Percentiles rank a stretch among this genome's conserved stretches.
Evolutionary conservation across 2,329 filamentous ascomycete genomes (phyloP).

Genomic region (Celoporthe dispersa): DNA sequence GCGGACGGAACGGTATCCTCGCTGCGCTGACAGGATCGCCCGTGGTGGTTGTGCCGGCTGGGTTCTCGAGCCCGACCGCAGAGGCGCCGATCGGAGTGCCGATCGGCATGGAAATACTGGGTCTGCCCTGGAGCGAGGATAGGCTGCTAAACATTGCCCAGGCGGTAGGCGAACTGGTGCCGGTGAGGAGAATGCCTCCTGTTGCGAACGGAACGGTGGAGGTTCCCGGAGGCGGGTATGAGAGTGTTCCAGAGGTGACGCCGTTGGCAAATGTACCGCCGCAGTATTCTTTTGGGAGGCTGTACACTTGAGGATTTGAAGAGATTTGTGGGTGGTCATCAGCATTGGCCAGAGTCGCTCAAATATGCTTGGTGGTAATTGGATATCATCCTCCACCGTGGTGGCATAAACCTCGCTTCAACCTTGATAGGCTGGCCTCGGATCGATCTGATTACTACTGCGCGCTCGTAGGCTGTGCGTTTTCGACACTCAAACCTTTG

Average conservation of each 20-base stretch:
- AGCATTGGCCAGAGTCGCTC: background rate
- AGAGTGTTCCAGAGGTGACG: slow-evolving; percentile 47
- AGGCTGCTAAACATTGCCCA: slow-evolving; percentile 59
- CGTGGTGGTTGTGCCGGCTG: slow-evolving; percentile 53
- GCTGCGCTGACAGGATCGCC: slow-evolving; percentile 47
- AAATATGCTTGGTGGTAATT: background rate
- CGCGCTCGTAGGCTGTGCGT: too few species aligned
- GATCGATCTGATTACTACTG: too few species aligned
- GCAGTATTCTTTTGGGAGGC: slow-evolving; percentile 53
- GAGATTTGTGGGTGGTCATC: background rate
- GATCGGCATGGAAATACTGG: slow-evolving; percentile 68
- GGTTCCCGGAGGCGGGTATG: slow-evolving; percentile 46
- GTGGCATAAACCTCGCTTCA: background rate
- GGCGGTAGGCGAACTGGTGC: slow-evolving; percentile 50
- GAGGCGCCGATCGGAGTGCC: slow-evolving; percentile 62
- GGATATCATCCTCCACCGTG: background rate
- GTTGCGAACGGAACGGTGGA: slow-evolving; percentile 26
- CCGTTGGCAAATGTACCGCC: slow-evolving; percentile 49
- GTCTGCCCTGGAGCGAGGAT: slow-evolving; percentile 58
- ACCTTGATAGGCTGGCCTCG: too few species aligned
- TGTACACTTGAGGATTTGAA: slow-evolving; percentile 30
- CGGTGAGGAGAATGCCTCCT: slow-evolving; percentile 50
- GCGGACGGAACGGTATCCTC: slow-evolving; percentile 56
- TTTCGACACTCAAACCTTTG: background rate
- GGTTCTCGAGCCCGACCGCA: slow-evolving; percentile 52